A percentile compares a stretch with the other conserved stretches of the same genome.
These are phyloP conservation scores for Wallacemonas sp. DNA, from an alignment of 208 protist genomes.

Conservation along the genomic window DNA sequence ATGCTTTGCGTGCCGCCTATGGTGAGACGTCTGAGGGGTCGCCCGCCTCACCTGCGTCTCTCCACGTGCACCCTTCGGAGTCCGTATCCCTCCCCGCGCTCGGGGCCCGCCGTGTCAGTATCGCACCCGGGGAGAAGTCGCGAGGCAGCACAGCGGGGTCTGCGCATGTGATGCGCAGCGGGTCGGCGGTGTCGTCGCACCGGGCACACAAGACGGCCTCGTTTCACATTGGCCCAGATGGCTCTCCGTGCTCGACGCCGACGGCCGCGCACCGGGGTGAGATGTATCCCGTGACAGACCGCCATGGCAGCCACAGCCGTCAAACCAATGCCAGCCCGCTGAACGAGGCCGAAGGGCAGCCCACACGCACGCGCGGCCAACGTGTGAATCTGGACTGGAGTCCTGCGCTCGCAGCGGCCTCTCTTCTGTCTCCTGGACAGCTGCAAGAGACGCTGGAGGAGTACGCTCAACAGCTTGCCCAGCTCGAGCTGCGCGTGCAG, in stretches of 20 bases:
- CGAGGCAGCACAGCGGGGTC: background rate
- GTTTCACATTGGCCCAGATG: background rate
- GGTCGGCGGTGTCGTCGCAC: background rate
- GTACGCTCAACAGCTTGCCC: constrained; percentile 6
- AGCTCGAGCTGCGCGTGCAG: constrained; percentile 5
- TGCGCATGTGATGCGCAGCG: background rate
- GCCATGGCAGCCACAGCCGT: background rate
- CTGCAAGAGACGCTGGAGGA: background rate
- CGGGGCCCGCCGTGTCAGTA: constrained; percentile 2
- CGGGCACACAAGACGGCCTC: background rate
- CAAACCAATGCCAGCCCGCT: background rate
- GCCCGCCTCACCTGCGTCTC: background rate
- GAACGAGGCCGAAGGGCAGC: background rate
- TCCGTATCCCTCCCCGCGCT: background rate
- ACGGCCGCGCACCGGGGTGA: constrained; percentile 1
- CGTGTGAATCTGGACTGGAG: background rate
- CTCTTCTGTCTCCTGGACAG: background rate
- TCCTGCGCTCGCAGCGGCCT: background rate
- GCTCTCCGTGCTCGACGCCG: background rate
- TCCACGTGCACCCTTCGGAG: constrained; percentile 4
- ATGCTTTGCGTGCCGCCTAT: background rate
- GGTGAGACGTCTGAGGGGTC: background rate
- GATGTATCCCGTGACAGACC: constrained; percentile 1
- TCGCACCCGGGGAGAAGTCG: background rate
- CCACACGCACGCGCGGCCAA: background rate